phyloP scores from a whole-genome alignment of 2,329 filamentous ascomycete genomes.

The Didymella pinodella region DNA sequence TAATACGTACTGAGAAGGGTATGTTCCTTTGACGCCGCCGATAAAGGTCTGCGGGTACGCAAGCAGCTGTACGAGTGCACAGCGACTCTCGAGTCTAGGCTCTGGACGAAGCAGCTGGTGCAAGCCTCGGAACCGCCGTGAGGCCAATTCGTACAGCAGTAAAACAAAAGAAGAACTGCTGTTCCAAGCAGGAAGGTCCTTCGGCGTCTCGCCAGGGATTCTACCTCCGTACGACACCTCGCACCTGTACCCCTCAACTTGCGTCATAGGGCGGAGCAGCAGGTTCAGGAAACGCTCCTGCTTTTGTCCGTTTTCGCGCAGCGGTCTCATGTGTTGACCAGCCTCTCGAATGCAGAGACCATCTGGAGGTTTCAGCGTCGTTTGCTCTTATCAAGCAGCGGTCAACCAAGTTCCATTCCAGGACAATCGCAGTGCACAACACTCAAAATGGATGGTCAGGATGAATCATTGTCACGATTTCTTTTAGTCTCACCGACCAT shows the following conservation, averaged over 20 bases:
- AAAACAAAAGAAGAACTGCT: constrained; percentile 4
- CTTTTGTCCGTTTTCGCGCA: not conserved
- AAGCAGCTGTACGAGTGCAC: constrained; percentile 7
- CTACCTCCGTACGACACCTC: constrained; percentile 11
- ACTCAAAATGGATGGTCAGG: not conserved
- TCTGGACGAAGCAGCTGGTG: constrained; percentile 10
- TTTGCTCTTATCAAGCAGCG: not conserved
- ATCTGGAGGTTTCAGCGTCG: not conserved
- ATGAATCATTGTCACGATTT: not conserved
- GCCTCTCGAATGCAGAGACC: not conserved
- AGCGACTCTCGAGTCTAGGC: constrained; percentile 10
- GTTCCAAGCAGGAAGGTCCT: constrained; percentile 9
- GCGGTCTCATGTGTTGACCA: not conserved
- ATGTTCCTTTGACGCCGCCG: not conserved
- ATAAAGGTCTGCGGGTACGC: not conserved
- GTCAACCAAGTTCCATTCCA: not conserved
- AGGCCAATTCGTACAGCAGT: constrained; percentile 8
- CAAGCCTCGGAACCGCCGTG: not conserved
- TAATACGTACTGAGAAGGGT: not conserved
- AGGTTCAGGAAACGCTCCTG: constrained; percentile 7
- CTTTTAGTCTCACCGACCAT: constrained; percentile 4
- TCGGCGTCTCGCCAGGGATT: constrained; percentile 17
- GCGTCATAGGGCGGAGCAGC: constrained; percentile 26
- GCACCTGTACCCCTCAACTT: constrained; percentile 29
- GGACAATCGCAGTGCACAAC: not conserved